Base-by-base conservation (phyloP, 768 basidiomycete species). In the Amanita jacksonii region DNA sequence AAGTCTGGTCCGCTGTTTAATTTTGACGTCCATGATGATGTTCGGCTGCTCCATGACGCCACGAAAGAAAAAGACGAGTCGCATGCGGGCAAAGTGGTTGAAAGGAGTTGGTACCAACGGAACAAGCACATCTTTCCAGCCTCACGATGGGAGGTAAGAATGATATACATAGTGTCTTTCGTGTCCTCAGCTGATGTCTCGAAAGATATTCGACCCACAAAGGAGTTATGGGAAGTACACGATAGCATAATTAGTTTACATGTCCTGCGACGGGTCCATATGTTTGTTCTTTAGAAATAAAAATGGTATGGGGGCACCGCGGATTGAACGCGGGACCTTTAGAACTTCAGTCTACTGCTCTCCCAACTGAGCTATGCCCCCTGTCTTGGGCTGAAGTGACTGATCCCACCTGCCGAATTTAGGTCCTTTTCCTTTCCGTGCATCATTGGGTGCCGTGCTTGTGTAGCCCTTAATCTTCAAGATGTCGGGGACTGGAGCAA, bases 81-180 rank as follows among this genome's bases (percentile, higher is more conserved):
- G 13, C 96, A 99, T 57, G 96, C 96, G 0, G 96, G 96, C 2
- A 99, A 99, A 59, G 96, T 99, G 8, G 93, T 97, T 5, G 96
- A 98, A 62, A 67, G 96, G 50, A 85, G 85, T 48, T 99, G 86
- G 73, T 96, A 98, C 58, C 85, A 92, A 54, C 71, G 92, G 41
- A 94, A 91, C 57, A 99, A 98, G 51, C 96, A 97, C 57, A 96
- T 98, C 28, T 98, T 98, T 59, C 94, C 94, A 12, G 91, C 91
- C 1, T 92, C 88, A 4, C 69, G 93, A 54, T 97, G 93, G 93
- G 93, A 97, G 81, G 86, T 82, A 51, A 52, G 81, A 62, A n/a
- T n/a, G 7, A 6, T 28, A 28, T 35, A 25, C 30, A 12, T 15
- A 30, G 7, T 20, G 22, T 27, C 16, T 39, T 19, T 33, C 2